phyloP scores from a whole-genome alignment of 2,329 filamentous ascomycete species.

The Paecilomyces variotii region DNA sequence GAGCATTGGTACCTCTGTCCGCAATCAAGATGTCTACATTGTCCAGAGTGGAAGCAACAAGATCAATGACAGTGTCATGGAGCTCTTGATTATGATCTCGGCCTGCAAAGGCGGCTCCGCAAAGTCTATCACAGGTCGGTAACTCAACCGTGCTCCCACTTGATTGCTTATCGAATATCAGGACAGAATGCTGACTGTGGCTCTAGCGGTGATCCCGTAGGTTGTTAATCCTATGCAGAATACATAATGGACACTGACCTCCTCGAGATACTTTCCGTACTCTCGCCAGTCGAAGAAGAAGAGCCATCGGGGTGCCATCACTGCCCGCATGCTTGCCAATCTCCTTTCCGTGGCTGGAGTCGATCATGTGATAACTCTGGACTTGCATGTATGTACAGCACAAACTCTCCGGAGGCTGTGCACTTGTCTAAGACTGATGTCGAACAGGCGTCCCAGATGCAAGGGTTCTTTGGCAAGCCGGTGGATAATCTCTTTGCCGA shows the following conservation, averaged over 20 bases:
- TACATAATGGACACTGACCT: constrained; percentile 28
- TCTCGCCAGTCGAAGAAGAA: constrained; percentile 99
- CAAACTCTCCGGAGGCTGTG: background rate
- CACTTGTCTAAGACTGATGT: constrained; percentile 8
- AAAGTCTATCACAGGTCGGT: constrained; percentile 87
- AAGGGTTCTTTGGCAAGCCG: constrained; percentile 96
- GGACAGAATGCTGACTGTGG: background rate
- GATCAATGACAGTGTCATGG: constrained; percentile 99
- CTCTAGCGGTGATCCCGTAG: constrained; percentile 40
- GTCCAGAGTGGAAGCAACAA: constrained; percentile 91
- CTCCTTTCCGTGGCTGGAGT: constrained; percentile 88
- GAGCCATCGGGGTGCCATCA: constrained; percentile 90
- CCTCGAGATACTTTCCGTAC: constrained; percentile 80
- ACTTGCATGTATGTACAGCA: constrained; percentile 63
- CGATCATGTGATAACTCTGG: constrained; percentile 94
- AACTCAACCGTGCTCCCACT: constrained; percentile 2
- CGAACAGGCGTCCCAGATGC: constrained; percentile 77
- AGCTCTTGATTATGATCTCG: constrained; percentile 97
- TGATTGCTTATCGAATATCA: background rate
- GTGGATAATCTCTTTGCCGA: constrained; percentile 97
- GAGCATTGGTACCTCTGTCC: constrained; percentile 62
- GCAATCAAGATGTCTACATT: constrained; percentile 98
- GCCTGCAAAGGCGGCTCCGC: constrained; percentile 97
- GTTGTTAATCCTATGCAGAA: constrained; percentile 23
- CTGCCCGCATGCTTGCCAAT: constrained; percentile 94